Conservation (phyloP, 805 yeast genomes). For the Grigorovia transvaalensis region DNA sequence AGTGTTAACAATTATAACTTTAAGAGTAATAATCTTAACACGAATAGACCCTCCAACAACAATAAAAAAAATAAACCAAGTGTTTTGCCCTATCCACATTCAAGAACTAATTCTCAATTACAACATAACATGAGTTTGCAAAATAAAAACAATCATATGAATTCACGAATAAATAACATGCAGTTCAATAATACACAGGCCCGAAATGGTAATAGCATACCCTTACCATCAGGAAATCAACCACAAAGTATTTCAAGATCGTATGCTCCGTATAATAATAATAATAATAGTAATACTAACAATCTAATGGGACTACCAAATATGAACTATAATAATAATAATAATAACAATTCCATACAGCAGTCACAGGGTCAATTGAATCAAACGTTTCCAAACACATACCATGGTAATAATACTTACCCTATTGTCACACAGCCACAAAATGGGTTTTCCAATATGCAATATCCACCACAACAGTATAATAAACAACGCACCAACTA, state of each 20-base stretch:
- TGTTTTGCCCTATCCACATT: constrained; percentile 2
- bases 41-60: neutral
- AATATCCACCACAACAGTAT: neutral
- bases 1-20: neutral
- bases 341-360: neutral
- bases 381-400: constrained; percentile 10
- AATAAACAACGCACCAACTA: constrained; percentile 2
- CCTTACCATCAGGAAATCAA: too few species aligned
- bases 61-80: neutral
- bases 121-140: neutral
- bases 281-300: too few species aligned
- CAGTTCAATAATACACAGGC: too few species aligned
- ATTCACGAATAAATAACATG: neutral
- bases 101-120: constrained; percentile 3
- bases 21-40: neutral
- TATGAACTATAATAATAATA: neutral
- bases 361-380: constrained; percentile 8
- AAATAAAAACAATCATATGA: neutral
- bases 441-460: neutral
- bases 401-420: constrained; percentile 9
- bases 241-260: neutral
- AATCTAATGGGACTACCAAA: too few species aligned
- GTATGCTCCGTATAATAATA: neutral
- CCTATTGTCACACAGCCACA: constrained; percentile 3
- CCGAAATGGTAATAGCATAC: too few species aligned